Evolutionary conservation across 2,329 filamentous ascomycete genomes (phyloP), one percentile per base, ranked within the genome.

Genomic region (Truncatella angustata): DNA sequence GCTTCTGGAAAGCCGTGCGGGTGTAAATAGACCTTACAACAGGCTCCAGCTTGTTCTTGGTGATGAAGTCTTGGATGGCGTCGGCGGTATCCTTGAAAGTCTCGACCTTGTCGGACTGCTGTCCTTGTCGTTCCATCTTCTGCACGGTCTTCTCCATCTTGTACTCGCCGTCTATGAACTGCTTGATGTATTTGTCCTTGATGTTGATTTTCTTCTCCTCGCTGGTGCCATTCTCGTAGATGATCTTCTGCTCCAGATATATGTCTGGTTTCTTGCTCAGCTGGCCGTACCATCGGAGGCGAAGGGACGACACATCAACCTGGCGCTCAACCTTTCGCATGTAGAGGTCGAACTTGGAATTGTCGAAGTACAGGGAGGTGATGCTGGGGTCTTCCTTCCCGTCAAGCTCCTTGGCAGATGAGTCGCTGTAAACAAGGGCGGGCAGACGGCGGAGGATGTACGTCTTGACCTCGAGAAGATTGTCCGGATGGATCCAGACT

Each of bases 331-430:
- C 85, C 73, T 97, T 97, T 62, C 87, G 82, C 12, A 83, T 84
- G 71, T 97, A 99, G 9, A 97, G 79, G 12, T 88, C 82, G 69
- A 99, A 97, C 58, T 86, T 85, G 36, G 84, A 78, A 66, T 86
- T 96, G 70, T 99, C 94, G 64, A 97, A 96, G 73, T 99, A 99
- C 35, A 99, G 84, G 23, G 93, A 97, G 14, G 92, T 97, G 59
- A 97, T 89, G 47, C 90, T 89, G 5, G 94, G 94, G 63, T 97
- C 93, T 58, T 91, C 83, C 55, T 81, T 84, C 42, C 85, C 84
- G 63, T 96, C 91, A 39, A 89, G 81, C 60, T 94, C 82, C 71
- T 93, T 95, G 28, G 90, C 85, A 1, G 88, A 82, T 60, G 92
- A 87, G 42, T 94, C 87, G 67, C 94, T 97, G 73, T 97, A 99